phyloP scores from a whole-genome alignment of 139 green algal genomes.

The Haematococcus sp. region DNA sequence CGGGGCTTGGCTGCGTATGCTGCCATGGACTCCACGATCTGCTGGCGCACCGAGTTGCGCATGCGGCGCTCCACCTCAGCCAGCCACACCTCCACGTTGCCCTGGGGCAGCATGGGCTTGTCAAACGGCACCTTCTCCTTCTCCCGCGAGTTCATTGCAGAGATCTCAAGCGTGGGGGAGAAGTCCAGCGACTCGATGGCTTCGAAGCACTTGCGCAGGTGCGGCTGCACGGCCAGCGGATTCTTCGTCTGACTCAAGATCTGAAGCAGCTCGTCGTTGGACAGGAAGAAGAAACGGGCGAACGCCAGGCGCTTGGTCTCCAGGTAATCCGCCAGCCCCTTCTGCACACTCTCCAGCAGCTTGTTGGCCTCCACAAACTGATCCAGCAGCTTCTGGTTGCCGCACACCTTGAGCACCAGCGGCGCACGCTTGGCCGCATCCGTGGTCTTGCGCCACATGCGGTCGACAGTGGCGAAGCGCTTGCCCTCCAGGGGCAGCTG shows the following conservation, averaged over 20 bases:
- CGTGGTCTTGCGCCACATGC: conserved; percentile 73
- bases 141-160: conserved; percentile 69
- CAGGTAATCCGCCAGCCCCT: conserved; percentile 70
- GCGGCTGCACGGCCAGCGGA: conserved; percentile 71
- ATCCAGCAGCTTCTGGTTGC: conserved; percentile 60
- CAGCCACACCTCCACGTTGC: conserved; percentile 74
- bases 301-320: conserved; percentile 79
- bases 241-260: conserved; percentile 78
- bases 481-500: conserved; percentile 83
- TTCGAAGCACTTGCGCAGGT: conserved; percentile 87
- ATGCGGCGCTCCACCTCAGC: conserved; percentile 71
- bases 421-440: conserved; percentile 49
- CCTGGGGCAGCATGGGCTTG: conserved; percentile 55
- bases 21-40: conserved; percentile 39
- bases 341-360: conserved; percentile 68
- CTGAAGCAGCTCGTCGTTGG: conserved; percentile 82
- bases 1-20: conserved; percentile 37
- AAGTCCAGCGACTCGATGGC: conserved; percentile 80
- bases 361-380: conserved; percentile 66
- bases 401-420: conserved; percentile 53
- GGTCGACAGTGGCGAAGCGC: conserved; percentile 75
- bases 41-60: conserved; percentile 53
- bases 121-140: conserved; percentile 67
- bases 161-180: conserved; percentile 63
- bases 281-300: conserved; percentile 80